Percentiles rank a stretch among this genome's conserved stretches.
Evolutionary conservation across 2,329 filamentous ascomycete species (phyloP).

Genomic region (Herpotrichia juniperi): DNA sequence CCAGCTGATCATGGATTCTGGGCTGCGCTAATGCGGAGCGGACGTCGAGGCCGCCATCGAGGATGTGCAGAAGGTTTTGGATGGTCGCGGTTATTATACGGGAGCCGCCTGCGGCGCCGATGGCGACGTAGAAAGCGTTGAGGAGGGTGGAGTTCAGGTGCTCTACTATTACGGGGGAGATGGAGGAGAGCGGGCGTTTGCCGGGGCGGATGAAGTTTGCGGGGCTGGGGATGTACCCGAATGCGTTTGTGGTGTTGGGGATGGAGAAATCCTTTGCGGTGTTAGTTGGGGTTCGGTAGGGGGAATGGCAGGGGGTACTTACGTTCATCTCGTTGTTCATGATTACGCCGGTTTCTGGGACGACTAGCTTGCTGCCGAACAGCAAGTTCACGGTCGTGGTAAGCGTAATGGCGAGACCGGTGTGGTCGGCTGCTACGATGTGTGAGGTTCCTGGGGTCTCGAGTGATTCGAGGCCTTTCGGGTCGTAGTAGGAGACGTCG

Average conservation of each 20-base stretch:
- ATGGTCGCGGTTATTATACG: slow-evolving; percentile 82
- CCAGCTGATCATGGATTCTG: slow-evolving; percentile 80
- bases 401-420: slow-evolving; percentile 77
- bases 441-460: slow-evolving; percentile 78
- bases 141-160: slow-evolving; percentile 58
- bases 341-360: slow-evolving; percentile 82
- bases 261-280: slow-evolving; percentile 77
- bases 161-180: slow-evolving; percentile 80
- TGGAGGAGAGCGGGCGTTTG: slow-evolving; percentile 84
- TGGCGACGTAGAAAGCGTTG: slow-evolving; percentile 64
- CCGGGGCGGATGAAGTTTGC: slow-evolving; percentile 81
- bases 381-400: slow-evolving; percentile 89
- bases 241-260: slow-evolving; percentile 76
- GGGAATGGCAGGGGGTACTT: neutral
- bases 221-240: slow-evolving; percentile 80
- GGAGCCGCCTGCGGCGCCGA: slow-evolving; percentile 80
- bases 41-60: slow-evolving; percentile 69
- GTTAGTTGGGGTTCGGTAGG: slow-evolving; percentile 35
- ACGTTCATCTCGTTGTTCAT: slow-evolving; percentile 62
- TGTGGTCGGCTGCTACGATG: slow-evolving; percentile 71
- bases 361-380: slow-evolving; percentile 80
- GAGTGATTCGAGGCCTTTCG: slow-evolving; percentile 67
- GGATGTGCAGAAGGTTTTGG: slow-evolving; percentile 73
- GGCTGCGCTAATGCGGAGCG: slow-evolving; percentile 68
- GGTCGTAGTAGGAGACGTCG: slow-evolving; percentile 76